These are phyloP conservation scores for Panicum hallii DNA, from an alignment of 202 grass and related monocot genomes.

Conservation along the genomic window DNA sequence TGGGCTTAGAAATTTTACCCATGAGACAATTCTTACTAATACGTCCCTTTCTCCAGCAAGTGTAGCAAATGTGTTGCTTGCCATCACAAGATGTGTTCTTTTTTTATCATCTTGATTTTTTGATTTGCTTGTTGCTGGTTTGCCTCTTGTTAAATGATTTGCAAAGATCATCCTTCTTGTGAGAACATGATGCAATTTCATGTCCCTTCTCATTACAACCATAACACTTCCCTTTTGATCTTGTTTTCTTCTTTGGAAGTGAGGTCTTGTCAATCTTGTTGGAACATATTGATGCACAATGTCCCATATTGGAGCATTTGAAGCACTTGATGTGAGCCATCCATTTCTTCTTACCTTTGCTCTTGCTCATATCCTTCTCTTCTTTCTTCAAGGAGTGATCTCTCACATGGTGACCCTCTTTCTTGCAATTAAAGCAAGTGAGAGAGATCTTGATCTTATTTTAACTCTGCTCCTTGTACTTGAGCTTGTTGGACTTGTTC, in stretches of 20 bases:
- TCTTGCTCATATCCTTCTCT: not conserved
- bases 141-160: too few relatives aligned
- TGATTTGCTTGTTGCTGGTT: too few relatives aligned
- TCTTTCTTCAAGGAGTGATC: not conserved
- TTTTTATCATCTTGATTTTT: too few relatives aligned
- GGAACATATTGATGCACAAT: too few relatives aligned
- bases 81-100: not conserved
- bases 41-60: not conserved
- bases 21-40: too few relatives aligned
- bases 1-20: too few relatives aligned
- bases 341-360: not conserved
- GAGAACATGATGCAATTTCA: not conserved
- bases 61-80: not conserved
- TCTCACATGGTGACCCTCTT: not conserved
- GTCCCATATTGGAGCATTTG: too few relatives aligned
- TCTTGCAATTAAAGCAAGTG: not conserved
- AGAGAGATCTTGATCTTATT: not conserved
- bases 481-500: too few relatives aligned
- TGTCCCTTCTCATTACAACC: not conserved
- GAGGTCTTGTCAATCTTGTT: too few relatives aligned
- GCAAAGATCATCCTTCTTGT: not conserved
- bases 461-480: too few relatives aligned
- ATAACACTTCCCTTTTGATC: not conserved
- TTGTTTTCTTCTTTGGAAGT: not conserved
- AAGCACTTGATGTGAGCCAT: not conserved